phyloP scores from a whole-genome alignment of 306 rosid species.

The Castanea sativa region DNA sequence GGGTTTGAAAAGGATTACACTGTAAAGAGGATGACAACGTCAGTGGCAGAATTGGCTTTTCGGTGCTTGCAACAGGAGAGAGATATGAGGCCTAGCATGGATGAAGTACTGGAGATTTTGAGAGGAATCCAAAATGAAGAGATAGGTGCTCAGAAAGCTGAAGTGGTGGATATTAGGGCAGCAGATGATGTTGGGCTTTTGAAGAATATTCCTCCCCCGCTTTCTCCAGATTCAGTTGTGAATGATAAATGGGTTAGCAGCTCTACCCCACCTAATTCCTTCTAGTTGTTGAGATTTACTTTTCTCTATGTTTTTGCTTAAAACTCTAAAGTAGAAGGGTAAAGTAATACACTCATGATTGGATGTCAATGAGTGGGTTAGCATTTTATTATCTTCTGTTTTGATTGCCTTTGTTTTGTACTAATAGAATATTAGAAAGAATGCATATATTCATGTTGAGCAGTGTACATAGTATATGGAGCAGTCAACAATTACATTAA shows the following conservation, averaged over 20 bases:
- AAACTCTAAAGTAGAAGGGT: constrained; percentile 14
- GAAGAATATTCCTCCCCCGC: constrained; percentile 43
- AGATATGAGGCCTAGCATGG: constrained; percentile 86
- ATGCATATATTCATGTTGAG: background rate
- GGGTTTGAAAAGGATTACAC: constrained; percentile 48
- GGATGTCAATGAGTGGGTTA: background rate
- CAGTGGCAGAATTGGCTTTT: constrained; percentile 76
- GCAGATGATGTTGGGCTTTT: constrained; percentile 59
- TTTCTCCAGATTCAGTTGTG: constrained; percentile 61
- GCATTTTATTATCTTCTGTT: background rate
- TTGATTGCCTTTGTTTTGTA: constrained; percentile 6
- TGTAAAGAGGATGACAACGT: constrained; percentile 46
- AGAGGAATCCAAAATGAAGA: constrained; percentile 53
- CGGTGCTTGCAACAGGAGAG: constrained; percentile 81
- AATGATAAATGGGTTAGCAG: constrained; percentile 65
- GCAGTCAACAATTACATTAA: background rate
- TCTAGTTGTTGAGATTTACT: constrained; percentile 34
- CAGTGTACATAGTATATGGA: constrained; percentile 12
- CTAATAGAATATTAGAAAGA: background rate
- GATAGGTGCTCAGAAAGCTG: constrained; percentile 17
- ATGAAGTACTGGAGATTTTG: constrained; percentile 58
- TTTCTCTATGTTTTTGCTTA: constrained; percentile 11
- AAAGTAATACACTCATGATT: background rate
- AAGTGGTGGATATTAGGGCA: constrained; percentile 38
- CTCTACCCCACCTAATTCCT: constrained; percentile 55